Conservation (phyloP, 2,329 filamentous ascomycete species). For the Calycina herbarum region DNA sequence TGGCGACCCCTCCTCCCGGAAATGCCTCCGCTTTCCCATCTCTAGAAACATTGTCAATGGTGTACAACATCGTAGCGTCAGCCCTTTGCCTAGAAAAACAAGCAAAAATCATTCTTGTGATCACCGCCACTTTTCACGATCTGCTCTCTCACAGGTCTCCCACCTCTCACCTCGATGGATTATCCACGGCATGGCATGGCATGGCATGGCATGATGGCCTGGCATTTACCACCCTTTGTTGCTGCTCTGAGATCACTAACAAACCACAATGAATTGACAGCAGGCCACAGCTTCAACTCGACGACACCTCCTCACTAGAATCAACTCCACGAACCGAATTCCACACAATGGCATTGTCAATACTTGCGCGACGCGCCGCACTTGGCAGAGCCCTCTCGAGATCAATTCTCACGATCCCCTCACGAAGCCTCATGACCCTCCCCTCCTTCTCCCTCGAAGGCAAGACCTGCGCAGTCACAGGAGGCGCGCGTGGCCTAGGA, state of each 20-base stretch:
- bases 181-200: not conserved
- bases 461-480: slow-evolving; percentile 50
- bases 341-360: slow-evolving; percentile 2
- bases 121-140: not conserved
- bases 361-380: slow-evolving; percentile 2
- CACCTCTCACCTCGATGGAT: not conserved
- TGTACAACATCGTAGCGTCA: not conserved
- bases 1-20: not conserved
- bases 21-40: not conserved
- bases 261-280: not conserved
- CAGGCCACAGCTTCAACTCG: not conserved
- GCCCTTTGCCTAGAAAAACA: not conserved
- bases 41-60: not conserved
- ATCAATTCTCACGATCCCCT: not conserved
- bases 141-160: not conserved
- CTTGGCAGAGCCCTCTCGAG: not conserved
- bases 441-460: slow-evolving; percentile 45
- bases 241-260: not conserved
- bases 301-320: not conserved
- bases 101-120: not conserved
- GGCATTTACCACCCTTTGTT: not conserved
- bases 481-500: slow-evolving; percentile 52
- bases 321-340: not conserved
- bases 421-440: slow-evolving; percentile 28
- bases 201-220: not conserved